Conservation (phyloP, 805 yeast species). For the Debaryomyces castellii region DNA sequence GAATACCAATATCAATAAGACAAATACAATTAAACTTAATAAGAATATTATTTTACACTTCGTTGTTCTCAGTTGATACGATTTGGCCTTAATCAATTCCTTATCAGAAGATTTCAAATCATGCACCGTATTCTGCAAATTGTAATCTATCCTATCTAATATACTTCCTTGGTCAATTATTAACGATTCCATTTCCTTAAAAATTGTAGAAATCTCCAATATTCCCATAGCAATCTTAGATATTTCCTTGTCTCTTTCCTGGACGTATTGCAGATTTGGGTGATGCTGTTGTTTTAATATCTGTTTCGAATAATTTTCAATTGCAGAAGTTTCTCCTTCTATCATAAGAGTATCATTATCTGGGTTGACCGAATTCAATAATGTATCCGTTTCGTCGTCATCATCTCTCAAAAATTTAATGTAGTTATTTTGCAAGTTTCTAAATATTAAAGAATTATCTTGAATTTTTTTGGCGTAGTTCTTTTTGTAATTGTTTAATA, state of each 20-base stretch:
- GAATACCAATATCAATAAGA: constrained; percentile 66
- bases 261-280: constrained; percentile 34
- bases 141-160: constrained; percentile 91
- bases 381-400: constrained; percentile 52
- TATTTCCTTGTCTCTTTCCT: constrained; percentile 86
- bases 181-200: constrained; percentile 87
- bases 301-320: constrained; percentile 40
- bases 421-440: constrained; percentile 87
- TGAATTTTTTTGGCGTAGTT: constrained; percentile 85
- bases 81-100: constrained; percentile 73
- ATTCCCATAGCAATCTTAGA: constrained; percentile 92
- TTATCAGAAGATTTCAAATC: constrained; percentile 76
- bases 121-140: constrained; percentile 74
- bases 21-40: constrained; percentile 66
- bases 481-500: constrained; percentile 79
- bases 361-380: constrained; percentile 6
- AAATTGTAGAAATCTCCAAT: constrained; percentile 87
- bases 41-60: constrained; percentile 86
- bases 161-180: constrained; percentile 95
- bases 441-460: constrained; percentile 68
- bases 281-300: constrained; percentile 24
- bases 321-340: constrained; percentile 30
- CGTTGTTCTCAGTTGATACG: constrained; percentile 83
- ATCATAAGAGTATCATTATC: constrained; percentile 9
- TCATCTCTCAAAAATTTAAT: constrained; percentile 81